Base-by-base conservation (phyloP, 345 rosid genomes). In the Dipteronia sinensis region DNA sequence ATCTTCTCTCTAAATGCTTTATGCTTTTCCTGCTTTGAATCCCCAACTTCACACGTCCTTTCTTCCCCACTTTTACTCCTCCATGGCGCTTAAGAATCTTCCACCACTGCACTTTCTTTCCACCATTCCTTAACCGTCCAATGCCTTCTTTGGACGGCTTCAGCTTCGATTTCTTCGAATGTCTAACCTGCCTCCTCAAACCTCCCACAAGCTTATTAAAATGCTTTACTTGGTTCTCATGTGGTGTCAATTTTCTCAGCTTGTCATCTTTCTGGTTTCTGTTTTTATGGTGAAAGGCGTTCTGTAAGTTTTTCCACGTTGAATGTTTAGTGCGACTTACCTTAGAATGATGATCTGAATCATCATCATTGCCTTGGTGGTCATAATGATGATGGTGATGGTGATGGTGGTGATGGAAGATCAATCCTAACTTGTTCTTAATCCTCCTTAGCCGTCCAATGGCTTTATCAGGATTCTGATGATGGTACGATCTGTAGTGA, bases 371-470 rank as follows among this genome's bases (percentile, higher is more conserved):
- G 29, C 73, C 17, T 3, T 58, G 59, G 25, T 77, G 69, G 40
- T 73, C 65, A 67, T 71, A 61, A 11, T 71, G 74, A 10, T 89
- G 92, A 8, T 76, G 73, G 47, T 80, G 74, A 15, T 90, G 92
- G 27, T 90, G 92, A 55, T 90, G 89, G 27, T 89, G 92, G 40
- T 90, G 97, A 59, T 89, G 97, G 68, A 93, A 84, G 19, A 89
- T 87, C 25, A 88, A 82, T 7, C 92, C 92, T 4, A 93, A 66
- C 80, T 85, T 93, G 67, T 89, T 80, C 88, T 86, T 91, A 7
- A 93, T 61, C 79, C 91, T 85, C 76, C 76, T 87, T 72, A 91
- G 47, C 71, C 80, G 29, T 51, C 95, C 94, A 3, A 82, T 58
- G 15, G 13, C 76, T 82, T 71, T 76, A 65, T 77, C 76, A 20